phyloP scores from a whole-genome alignment of 2,329 filamentous ascomycete species.

The Penicillium sp. region DNA sequence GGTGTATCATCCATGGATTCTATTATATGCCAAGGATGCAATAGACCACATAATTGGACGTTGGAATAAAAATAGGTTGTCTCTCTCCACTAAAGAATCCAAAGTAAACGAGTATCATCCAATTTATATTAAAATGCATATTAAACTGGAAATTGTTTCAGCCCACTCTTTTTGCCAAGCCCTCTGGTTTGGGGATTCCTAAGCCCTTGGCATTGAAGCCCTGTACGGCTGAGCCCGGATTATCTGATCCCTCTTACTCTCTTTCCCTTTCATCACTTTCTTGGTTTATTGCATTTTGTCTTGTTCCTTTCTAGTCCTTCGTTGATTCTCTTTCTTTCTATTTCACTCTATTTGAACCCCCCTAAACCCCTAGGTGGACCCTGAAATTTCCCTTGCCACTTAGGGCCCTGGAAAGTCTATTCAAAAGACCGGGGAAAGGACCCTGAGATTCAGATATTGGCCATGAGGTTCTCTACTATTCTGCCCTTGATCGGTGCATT shows the following conservation, averaged over 20 bases:
- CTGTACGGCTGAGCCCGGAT: not conserved
- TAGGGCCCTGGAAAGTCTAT: slow-evolving; percentile 19
- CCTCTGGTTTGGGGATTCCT: slow-evolving; percentile 7
- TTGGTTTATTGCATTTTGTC: not conserved
- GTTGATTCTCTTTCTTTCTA: not conserved
- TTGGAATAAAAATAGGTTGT: not conserved
- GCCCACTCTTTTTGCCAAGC: slow-evolving; percentile 1
- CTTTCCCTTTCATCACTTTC: not conserved
- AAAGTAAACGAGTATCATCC: not conserved
- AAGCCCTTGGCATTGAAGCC: slow-evolving; percentile 13
- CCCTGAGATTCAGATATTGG: not conserved
- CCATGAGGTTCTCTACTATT: slow-evolving; percentile 22
- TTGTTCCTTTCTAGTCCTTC: not conserved
- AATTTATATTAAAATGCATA: not conserved
- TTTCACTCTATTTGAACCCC: no score
- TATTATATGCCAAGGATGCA: not conserved
- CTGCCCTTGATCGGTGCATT: slow-evolving; percentile 18
- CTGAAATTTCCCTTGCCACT: slow-evolving; percentile 6
- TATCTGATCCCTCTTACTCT: slow-evolving; percentile 1
- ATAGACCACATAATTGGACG: not conserved
- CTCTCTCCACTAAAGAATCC: not conserved
- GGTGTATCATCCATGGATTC: not conserved
- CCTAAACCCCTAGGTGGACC: not conserved
- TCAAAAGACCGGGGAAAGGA: slow-evolving; percentile 7
- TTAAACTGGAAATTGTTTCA: not conserved